phyloP scores from a whole-genome alignment of 2,329 filamentous ascomycete species.

The Fusarium keratoplasticum region DNA sequence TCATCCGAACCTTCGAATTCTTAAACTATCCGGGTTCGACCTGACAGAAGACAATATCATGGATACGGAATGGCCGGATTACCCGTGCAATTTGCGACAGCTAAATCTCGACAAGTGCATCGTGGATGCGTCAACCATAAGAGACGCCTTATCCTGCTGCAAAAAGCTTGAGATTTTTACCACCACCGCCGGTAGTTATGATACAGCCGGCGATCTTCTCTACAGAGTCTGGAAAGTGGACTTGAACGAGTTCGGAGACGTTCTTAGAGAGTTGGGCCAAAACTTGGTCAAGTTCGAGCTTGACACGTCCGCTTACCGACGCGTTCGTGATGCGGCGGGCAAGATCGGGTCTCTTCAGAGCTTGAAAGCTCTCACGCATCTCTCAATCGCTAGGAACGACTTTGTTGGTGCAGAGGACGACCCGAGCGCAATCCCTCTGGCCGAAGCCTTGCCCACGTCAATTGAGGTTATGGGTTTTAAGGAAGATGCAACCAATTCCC shows the following conservation, averaged over 20 bases:
- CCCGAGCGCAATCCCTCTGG: not conserved
- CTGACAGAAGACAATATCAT: not conserved
- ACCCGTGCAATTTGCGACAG: not conserved
- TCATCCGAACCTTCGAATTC: not conserved
- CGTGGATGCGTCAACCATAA: not conserved
- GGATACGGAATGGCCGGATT: not conserved
- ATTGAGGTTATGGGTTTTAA: not conserved
- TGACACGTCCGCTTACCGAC: not conserved
- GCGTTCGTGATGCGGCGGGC: not conserved
- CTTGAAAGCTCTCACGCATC: not conserved
- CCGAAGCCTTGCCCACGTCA: not conserved
- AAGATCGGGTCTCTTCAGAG: not conserved
- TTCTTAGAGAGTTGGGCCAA: not conserved
- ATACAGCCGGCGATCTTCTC: not conserved
- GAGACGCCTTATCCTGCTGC: not conserved
- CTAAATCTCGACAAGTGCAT: not conserved
- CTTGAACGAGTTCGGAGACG: not conserved
- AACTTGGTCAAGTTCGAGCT: not conserved
- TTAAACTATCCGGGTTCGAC: not conserved
- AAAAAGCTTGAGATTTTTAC: not conserved
- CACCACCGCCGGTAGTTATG: not conserved
- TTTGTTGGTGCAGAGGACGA: not conserved
- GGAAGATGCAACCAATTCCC: not conserved
- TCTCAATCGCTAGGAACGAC: not conserved
- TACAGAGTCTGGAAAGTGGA: not conserved